phyloP scores from a whole-genome alignment of 768 basidiomycete species.

The Bullera alba region DNA sequence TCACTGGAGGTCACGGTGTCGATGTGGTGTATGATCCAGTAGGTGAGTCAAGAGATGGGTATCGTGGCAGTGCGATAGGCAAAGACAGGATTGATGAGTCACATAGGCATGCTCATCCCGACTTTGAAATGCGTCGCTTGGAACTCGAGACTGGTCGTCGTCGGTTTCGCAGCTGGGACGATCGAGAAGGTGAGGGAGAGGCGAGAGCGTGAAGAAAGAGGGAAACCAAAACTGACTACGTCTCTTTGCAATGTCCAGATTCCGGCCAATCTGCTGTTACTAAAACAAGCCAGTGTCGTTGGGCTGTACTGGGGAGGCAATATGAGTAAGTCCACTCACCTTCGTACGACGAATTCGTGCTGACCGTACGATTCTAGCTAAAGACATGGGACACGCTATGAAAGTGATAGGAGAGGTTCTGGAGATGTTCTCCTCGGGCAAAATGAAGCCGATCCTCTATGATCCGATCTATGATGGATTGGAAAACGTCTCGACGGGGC shows the following conservation, averaged over 20 bases:
- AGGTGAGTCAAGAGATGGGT: constrained; percentile 29
- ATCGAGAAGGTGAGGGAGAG: constrained; percentile 64
- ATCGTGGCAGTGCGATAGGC: constrained; percentile 55
- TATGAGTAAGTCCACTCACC: constrained; percentile 50
- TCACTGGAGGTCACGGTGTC: constrained; percentile 78
- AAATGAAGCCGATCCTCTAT: constrained; percentile 65
- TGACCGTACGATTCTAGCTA: constrained; percentile 35
- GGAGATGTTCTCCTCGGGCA: constrained; percentile 61
- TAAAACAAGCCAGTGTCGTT: constrained; percentile 77
- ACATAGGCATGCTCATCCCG: constrained; percentile 55
- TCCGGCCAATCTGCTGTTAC: constrained; percentile 65
- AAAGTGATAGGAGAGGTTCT: constrained; percentile 68
- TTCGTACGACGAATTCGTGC: background rate
- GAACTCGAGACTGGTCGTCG: constrained; percentile 86
- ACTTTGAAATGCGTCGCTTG: constrained; percentile 82
- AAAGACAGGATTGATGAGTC: background rate
- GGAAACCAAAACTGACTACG: background rate
- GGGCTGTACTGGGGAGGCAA: constrained; percentile 87
- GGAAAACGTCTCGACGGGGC: constrained; percentile 60
- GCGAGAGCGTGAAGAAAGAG: background rate
- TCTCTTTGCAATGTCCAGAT: constrained; percentile 54
- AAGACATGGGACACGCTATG: constrained; percentile 60
- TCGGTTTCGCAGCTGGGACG: constrained; percentile 79
- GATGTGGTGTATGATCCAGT: constrained; percentile 48
- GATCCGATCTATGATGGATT: constrained; percentile 60